Conservation (phyloP, 2,329 filamentous ascomycete genomes). For the Escovopsis weberi region DNA sequence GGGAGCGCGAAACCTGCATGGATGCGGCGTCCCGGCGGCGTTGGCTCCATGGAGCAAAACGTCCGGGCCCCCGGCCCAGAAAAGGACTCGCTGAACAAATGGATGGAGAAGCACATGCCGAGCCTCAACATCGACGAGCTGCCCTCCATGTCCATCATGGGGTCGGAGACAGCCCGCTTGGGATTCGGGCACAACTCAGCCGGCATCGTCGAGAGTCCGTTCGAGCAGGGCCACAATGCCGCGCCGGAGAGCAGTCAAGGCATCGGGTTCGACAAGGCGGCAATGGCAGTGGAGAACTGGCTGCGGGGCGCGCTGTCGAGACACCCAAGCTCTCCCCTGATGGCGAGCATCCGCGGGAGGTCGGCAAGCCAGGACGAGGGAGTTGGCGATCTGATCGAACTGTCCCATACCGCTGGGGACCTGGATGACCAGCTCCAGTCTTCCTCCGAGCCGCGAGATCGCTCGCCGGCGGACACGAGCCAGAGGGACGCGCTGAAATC, state of each 20-base stretch:
- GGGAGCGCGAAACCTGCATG: slow-evolving; percentile 36
- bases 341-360: slow-evolving; percentile 24
- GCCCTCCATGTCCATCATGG: slow-evolving; percentile 52
- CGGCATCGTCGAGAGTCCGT: slow-evolving; percentile 36
- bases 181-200: slow-evolving; percentile 29
- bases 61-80: slow-evolving; percentile 67
- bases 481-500: not conserved
- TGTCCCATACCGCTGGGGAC: slow-evolving; percentile 47
- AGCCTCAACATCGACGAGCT: slow-evolving; percentile 56
- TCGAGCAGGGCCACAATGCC: slow-evolving; percentile 32
- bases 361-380: slow-evolving; percentile 12
- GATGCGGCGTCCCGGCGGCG: slow-evolving; percentile 73
- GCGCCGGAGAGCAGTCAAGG: slow-evolving; percentile 30
- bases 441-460: not conserved
- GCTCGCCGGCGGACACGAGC: not conserved
- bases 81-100: slow-evolving; percentile 69
- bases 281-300: slow-evolving; percentile 82
- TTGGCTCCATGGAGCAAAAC: slow-evolving; percentile 63
- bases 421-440: not conserved
- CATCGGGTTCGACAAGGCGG: slow-evolving; percentile 61
- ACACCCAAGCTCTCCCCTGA: slow-evolving; percentile 35
- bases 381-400: slow-evolving; percentile 54
- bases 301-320: slow-evolving; percentile 65
- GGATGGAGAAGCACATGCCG: slow-evolving; percentile 72
- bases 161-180: slow-evolving; percentile 43